Evolutionary conservation across 192 early-diverging fungal species (phyloP), one percentile per base, ranked within the genome.

Genomic region (Phlyctochytrium planicorne): DNA sequence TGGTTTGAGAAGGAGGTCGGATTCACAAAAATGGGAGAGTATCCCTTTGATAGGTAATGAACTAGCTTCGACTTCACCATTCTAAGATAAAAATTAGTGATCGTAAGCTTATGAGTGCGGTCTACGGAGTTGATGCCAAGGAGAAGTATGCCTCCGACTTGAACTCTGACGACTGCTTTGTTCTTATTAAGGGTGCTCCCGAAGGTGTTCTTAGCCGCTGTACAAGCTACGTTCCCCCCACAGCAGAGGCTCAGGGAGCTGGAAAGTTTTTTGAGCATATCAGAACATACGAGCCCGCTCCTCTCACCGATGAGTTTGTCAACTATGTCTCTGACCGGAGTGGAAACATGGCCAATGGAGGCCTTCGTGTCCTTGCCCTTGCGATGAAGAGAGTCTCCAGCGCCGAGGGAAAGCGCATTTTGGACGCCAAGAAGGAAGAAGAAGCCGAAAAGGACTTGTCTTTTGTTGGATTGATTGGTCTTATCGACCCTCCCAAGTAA

Each of bases 41-140:
- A 92, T 59, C 87, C 94, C 0, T 98, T 98, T 71, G 92, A 96
- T 73, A 90, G 63, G 69, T 72, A 30, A 2, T 66, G 30, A 0
- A 33, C 60, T 31, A 1, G 14, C 34, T 50, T 2, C 34, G 25
- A n/a, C 27, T 17, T 20, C n/a, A 14, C 61, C 34, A 14, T 20
- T 6, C 34, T 3, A 29, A 20, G 20, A 24, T 34, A 10, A 20
- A 20, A n/a, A 62, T 66, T 16, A 80, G 91, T 71, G 95, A 97
- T 63, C 88, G 95, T 52, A 98, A 98, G 78, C 84, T 94, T 31
- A 98, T 98, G 95, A 92, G 90, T 77, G 88, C 91, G 12, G 78
- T 95, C 0, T 93, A 88, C 76, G 76, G 83, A 62, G 70, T 34
- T 72, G n/a, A 37, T 2, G 31, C 52, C 2, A 60, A 52, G 32